phyloP scores from a whole-genome alignment of 257 asterid species.

The Scutellaria baicalensis region DNA sequence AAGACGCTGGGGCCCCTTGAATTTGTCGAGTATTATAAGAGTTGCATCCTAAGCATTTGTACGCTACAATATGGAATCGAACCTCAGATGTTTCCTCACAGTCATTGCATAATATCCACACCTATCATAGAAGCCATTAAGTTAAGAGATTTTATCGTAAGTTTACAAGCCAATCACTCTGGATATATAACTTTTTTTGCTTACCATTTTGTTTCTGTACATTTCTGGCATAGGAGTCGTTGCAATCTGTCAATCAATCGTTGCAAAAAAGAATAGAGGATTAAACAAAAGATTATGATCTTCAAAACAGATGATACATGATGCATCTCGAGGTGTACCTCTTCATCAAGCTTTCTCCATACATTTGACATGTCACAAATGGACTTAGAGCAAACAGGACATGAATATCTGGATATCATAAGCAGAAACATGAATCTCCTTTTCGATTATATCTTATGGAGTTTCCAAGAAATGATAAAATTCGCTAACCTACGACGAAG shows the following conservation, averaged over 20 bases:
- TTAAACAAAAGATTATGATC: not conserved
- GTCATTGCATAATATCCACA: conserved; percentile 63
- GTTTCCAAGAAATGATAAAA: not conserved
- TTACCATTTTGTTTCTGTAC: conserved; percentile 43
- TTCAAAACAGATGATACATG: not conserved
- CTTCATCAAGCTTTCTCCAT: conserved; percentile 51
- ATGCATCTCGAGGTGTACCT: conserved; percentile 19
- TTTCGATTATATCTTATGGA: not conserved
- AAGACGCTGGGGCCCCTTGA: conserved; percentile 31
- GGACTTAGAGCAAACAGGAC: conserved; percentile 60
- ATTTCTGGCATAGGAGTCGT: conserved; percentile 46
- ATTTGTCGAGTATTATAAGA: conserved; percentile 56
- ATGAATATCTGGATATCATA: conserved; percentile 35
- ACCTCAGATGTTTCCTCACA: conserved; percentile 48
- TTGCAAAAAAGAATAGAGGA: not conserved
- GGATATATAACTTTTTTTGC: not conserved
- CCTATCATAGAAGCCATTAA: conserved; percentile 19
- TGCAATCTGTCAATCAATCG: conserved; percentile 34
- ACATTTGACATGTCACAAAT: conserved; percentile 46
- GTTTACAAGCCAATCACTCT: not conserved
- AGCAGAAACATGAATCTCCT: not conserved
- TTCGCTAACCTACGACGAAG: conserved; percentile 28
- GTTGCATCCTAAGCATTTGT: conserved; percentile 49
- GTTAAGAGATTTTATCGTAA: not conserved
- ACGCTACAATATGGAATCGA: conserved; percentile 38